Evolutionary conservation across 2,329 filamentous ascomycete genomes (phyloP).

Genomic region (Laburnicola sp.): DNA sequence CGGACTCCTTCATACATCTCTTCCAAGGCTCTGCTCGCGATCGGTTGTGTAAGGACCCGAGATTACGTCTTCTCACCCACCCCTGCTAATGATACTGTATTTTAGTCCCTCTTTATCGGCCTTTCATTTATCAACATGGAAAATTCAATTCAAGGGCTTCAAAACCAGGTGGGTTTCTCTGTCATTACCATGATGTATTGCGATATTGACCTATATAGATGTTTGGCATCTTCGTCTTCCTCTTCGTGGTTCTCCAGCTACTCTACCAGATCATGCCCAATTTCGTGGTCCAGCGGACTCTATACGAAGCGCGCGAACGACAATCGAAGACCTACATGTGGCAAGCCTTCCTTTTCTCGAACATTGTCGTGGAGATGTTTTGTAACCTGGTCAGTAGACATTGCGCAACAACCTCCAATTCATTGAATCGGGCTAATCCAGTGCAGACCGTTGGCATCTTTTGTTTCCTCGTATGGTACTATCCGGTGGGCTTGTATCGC

Average conservation of each 20-base stretch:
- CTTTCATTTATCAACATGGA: constrained; percentile 76
- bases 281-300: constrained; percentile 76
- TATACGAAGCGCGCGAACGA: constrained; percentile 84
- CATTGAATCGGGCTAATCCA: constrained; percentile 20
- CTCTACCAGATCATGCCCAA: constrained; percentile 82
- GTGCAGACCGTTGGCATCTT: constrained; percentile 68
- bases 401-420: constrained; percentile 36
- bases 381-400: constrained; percentile 64
- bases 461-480: constrained; percentile 83
- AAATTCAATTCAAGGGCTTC: constrained; percentile 73
- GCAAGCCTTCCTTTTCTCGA: constrained; percentile 81
- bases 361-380: constrained; percentile 81
- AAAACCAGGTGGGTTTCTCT: constrained; percentile 63
- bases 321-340: constrained; percentile 83
- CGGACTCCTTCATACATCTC: constrained; percentile 87
- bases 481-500: constrained; percentile 74
- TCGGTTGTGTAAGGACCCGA: constrained; percentile 49
- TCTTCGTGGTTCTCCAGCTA: constrained; percentile 77
- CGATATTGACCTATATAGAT: constrained; percentile 47
- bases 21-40: constrained; percentile 72
- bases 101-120: constrained; percentile 70
- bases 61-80: background rate
- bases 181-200: background rate
- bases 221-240: constrained; percentile 82
- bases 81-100: background rate